Percentiles rank a stretch among this genome's conserved stretches.
Conservation (phyloP, 148 eudicot genomes). For the Fagopyrum esculentum region DNA sequence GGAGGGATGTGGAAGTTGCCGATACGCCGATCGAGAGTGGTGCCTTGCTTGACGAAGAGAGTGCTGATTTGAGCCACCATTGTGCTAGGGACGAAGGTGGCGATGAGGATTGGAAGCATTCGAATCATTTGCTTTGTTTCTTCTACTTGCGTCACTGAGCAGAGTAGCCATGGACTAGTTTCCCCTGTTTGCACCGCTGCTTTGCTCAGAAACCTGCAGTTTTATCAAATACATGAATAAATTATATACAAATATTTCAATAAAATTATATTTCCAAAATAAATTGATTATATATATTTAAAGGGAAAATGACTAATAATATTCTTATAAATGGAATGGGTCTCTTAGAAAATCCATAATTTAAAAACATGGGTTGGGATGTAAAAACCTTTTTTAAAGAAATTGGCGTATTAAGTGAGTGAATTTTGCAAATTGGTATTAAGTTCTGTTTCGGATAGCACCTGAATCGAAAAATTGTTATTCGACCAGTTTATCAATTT, state of each 20-base stretch:
- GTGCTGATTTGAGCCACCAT: slow-evolving; percentile 66
- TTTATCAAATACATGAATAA: neutral
- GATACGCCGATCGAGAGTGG: slow-evolving; percentile 39
- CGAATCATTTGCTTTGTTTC: slow-evolving; percentile 69
- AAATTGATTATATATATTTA: no score
- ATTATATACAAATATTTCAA: neutral
- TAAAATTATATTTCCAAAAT: no score
- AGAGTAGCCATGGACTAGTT: slow-evolving; percentile 46
- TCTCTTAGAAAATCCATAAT: no score
- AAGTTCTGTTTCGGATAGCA: no score
- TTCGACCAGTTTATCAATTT: no score
- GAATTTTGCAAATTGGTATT: no score
- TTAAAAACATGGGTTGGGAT: no score
- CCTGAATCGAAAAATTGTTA: no score
- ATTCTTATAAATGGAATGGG: no score
- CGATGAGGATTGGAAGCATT: slow-evolving; percentile 58
- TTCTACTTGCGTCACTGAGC: slow-evolving; percentile 71
- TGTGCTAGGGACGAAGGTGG: slow-evolving; percentile 53
- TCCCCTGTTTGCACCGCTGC: slow-evolving; percentile 51
- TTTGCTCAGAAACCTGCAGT: slow-evolving; percentile 51
- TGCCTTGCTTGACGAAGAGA: slow-evolving; percentile 79
- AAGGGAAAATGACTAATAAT: no score
- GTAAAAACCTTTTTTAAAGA: no score
- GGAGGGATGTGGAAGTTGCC: slow-evolving; percentile 60
- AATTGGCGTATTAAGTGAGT: no score